These are phyloP conservation scores for Plasmopara halstedii DNA, from an alignment of 352 stramenopile genomes.

Conservation along the genomic window DNA sequence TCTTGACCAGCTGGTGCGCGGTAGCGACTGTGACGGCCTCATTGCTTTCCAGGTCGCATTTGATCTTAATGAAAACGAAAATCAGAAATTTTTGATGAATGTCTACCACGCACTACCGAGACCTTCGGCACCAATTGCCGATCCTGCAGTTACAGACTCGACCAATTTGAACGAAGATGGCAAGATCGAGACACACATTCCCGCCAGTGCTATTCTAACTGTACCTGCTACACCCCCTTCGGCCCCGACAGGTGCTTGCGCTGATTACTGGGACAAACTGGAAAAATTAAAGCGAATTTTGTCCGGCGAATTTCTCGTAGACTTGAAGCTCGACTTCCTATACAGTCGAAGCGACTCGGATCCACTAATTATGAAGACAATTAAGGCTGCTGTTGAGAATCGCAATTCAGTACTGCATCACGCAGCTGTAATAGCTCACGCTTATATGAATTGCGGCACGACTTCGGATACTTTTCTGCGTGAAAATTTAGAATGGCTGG, in stretches of 20 bases:
- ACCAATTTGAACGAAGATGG: slow-evolving; percentile 28
- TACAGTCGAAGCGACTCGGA: slow-evolving; percentile 88
- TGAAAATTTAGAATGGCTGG: slow-evolving; percentile 99
- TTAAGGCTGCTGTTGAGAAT: slow-evolving; percentile 91
- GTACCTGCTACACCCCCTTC: slow-evolving; percentile 27
- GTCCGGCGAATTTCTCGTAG: slow-evolving; percentile 85
- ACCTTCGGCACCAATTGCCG: slow-evolving; percentile 29
- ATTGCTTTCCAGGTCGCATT: slow-evolving; percentile 98
- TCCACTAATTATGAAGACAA: slow-evolving; percentile 89
- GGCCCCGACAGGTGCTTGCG: slow-evolving; percentile 34
- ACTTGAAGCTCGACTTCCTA: slow-evolving; percentile 92
- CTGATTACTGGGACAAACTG: slow-evolving; percentile 78
- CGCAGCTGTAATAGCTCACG: slow-evolving; percentile 94
- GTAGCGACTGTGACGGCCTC: slow-evolving; percentile 65
- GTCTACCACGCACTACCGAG: slow-evolving; percentile 85
- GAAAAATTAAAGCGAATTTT: slow-evolving; percentile 86
- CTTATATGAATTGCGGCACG: slow-evolving; percentile 97
- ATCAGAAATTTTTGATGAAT: slow-evolving; percentile 94
- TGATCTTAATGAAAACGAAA: slow-evolving; percentile 96
- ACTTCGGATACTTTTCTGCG: slow-evolving; percentile 96
- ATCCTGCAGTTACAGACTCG: slow-evolving; percentile 10
- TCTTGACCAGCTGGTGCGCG: slow-evolving; percentile 78
- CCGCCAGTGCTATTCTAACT: slow-evolving; percentile 19
- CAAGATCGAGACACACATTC: slow-evolving; percentile 27
- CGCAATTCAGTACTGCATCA: slow-evolving; percentile 97